Percentiles rank a stretch among this genome's conserved stretches.
Conservation (phyloP, 257 asterid genomes). For the Jacaranda mimosifolia region DNA sequence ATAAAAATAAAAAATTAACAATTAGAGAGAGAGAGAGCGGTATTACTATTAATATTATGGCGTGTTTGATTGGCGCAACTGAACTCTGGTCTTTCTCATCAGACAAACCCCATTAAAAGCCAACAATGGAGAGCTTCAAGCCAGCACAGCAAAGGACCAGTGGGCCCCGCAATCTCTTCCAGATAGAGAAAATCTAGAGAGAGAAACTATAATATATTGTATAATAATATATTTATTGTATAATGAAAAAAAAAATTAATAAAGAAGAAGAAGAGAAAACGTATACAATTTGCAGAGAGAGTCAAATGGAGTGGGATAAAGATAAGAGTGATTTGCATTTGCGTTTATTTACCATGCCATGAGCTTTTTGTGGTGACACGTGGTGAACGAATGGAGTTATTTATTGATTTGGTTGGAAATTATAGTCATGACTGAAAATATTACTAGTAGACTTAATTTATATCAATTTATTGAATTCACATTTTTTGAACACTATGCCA, state of each 20-base stretch:
- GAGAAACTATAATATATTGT: constrained; percentile 35
- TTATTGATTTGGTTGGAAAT: not conserved
- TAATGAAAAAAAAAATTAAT: constrained; percentile 19
- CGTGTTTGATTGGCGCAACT: constrained; percentile 60
- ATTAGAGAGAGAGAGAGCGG: constrained; percentile 32
- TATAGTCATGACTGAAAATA: not conserved
- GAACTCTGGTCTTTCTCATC: constrained; percentile 65
- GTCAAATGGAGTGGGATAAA: constrained; percentile 41
- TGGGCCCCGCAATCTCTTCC: constrained; percentile 66
- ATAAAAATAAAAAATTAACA: not conserved
- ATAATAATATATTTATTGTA: not conserved
- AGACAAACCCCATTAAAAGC: constrained; percentile 88
- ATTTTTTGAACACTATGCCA: too few relatives aligned
- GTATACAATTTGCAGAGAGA: not conserved
- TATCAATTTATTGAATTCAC: not conserved
- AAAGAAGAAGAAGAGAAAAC: not conserved
- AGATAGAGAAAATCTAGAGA: constrained; percentile 50
- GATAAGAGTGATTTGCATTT: constrained; percentile 29
- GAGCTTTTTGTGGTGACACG: constrained; percentile 38
- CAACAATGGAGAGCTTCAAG: constrained; percentile 77
- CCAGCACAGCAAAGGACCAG: constrained; percentile 84
- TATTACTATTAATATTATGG: constrained; percentile 27
- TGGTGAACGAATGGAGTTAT: constrained; percentile 25
- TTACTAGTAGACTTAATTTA: not conserved
- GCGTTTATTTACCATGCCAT: constrained; percentile 44